Percentiles rank a stretch among this genome's conserved stretches.
Conservation (phyloP, 139 green algal genomes). For the Tetraselmis striata region DNA sequence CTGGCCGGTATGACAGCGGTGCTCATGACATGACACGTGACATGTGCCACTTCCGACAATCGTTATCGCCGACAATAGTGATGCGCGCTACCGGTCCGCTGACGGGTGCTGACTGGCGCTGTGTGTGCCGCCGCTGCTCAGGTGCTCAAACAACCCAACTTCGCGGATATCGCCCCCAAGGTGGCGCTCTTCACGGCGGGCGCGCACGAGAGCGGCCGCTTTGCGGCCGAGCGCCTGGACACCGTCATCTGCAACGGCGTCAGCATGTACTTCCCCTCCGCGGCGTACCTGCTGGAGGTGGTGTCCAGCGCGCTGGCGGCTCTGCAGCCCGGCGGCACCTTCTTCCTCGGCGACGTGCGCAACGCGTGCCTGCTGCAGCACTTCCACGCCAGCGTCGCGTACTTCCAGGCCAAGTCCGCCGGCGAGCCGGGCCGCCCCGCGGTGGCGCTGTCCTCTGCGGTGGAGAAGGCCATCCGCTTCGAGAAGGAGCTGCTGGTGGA, state of each 20-base stretch:
- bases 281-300: slow-evolving; percentile 17
- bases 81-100: too few species aligned
- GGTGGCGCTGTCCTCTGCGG: neutral
- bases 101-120: too few species aligned
- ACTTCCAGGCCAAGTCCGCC: slow-evolving; percentile 4
- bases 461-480: neutral
- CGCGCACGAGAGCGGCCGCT: slow-evolving; percentile 15
- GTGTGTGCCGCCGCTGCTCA: neutral
- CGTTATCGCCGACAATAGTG: too few species aligned
- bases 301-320: neutral
- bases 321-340: slow-evolving; percentile 13
- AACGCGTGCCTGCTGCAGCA: slow-evolving; percentile 14
- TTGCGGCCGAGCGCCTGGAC: slow-evolving; percentile 16
- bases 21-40: too few species aligned
- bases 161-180: neutral
- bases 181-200: slow-evolving; percentile 3
- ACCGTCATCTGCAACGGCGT: slow-evolving; percentile 27
- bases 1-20: too few species aligned
- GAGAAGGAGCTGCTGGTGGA: slow-evolving; percentile 22
- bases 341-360: slow-evolving; percentile 29
- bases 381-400: slow-evolving; percentile 12
- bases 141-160: neutral
- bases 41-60: too few species aligned
- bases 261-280: slow-evolving; percentile 26
- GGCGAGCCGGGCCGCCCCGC: neutral